Conservation (phyloP, 2,329 filamentous ascomycete species). For the Helotiales sp. region DNA sequence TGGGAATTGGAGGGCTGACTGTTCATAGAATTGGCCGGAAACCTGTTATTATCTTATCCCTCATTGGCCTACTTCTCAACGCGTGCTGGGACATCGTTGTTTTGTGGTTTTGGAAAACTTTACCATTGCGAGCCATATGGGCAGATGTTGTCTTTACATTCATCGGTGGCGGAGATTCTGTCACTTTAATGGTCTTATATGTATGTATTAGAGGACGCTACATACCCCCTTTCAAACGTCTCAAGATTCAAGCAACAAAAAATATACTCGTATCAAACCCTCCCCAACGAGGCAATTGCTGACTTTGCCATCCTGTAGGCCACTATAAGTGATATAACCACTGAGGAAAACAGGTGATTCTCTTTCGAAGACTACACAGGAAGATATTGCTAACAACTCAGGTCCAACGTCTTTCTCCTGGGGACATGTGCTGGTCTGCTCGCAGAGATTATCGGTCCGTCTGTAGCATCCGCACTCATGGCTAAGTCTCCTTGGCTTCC, state of each 20-base stretch:
- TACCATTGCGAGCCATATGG: constrained; percentile 46
- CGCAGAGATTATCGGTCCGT: constrained; percentile 46
- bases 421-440: constrained; percentile 40
- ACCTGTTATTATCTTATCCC: constrained; percentile 42
- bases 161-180: constrained; percentile 46
- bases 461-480: constrained; percentile 47
- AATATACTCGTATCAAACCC: no score
- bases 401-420: constrained; percentile 46
- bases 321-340: constrained; percentile 47
- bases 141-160: constrained; percentile 42
- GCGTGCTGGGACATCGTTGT: constrained; percentile 42
- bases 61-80: constrained; percentile 42
- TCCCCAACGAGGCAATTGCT: neutral
- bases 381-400: constrained; percentile 23
- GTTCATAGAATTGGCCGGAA: constrained; percentile 44
- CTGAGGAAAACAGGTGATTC: constrained; percentile 45
- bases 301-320: constrained; percentile 15
- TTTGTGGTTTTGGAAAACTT: constrained; percentile 42
- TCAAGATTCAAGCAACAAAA: no score
- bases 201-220: constrained; percentile 14
- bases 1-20: constrained; percentile 15
- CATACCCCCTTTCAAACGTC: neutral
- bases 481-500: constrained; percentile 37
- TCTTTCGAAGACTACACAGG: neutral
- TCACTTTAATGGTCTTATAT: constrained; percentile 42